Conservation (phyloP, 441 rosid species). For the Macaranga tanarius region DNA sequence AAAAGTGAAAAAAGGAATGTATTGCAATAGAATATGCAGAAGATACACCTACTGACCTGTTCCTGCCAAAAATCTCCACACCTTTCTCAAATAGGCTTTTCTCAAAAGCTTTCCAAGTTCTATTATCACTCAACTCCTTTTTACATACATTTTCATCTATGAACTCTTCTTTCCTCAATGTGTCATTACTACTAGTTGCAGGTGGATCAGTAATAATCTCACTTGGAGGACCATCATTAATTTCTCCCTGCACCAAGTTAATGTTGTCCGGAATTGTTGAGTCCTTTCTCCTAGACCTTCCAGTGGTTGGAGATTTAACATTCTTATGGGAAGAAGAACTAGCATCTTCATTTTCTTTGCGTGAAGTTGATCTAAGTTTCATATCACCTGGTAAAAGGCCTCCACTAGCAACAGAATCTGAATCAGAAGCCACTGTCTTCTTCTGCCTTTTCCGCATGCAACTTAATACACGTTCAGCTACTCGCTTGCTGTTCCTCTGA, state of each 20-base stretch:
- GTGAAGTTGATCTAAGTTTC: conserved; percentile 49
- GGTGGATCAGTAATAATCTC: conserved; percentile 49
- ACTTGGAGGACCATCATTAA: conserved; percentile 36
- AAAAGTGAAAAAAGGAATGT: not conserved
- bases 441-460: conserved; percentile 86
- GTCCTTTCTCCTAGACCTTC: conserved; percentile 65
- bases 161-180: conserved; percentile 62
- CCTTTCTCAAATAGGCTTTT: conserved; percentile 92
- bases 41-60: conserved; percentile 54
- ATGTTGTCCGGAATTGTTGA: conserved; percentile 33
- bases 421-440: conserved; percentile 65
- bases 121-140: conserved; percentile 47
- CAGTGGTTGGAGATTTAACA: conserved; percentile 47
- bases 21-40: conserved; percentile 11
- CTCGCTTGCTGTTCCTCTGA: conserved; percentile 91
- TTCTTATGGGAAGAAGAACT: conserved; percentile 71
- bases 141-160: conserved; percentile 57
- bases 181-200: conserved; percentile 43
- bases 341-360: conserved; percentile 79
- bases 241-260: conserved; percentile 39
- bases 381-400: conserved; percentile 44
- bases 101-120: conserved; percentile 84
- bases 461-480: conserved; percentile 72
- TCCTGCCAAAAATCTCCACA: conserved; percentile 89
- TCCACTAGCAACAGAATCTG: conserved; percentile 71